Evolutionary conservation across 305 asterid species (phyloP).

Genomic region (Stenogyne calaminthoides): DNA sequence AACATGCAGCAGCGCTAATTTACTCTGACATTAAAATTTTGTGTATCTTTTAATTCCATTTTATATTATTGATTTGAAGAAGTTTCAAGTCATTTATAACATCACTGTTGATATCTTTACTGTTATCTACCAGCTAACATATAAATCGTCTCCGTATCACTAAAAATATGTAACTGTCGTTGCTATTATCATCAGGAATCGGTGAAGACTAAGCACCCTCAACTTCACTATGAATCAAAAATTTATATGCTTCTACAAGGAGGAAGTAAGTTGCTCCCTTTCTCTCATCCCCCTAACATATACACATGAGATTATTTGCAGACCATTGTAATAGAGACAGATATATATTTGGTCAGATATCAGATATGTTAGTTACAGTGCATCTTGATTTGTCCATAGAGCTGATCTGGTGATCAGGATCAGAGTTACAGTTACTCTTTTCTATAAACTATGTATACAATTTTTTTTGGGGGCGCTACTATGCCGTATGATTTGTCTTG

Average conservation of each 20-base stretch:
- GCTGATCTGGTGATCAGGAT: constrained; percentile 8
- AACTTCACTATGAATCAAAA: constrained; percentile 92
- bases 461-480: neutral
- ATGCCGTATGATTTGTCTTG: neutral
- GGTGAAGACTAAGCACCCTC: constrained; percentile 93
- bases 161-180: constrained; percentile 14
- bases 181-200: constrained; percentile 63
- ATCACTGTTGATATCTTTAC: neutral
- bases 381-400: constrained; percentile 7
- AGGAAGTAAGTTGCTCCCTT: constrained; percentile 70
- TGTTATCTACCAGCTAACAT: constrained; percentile 4
- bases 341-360: constrained; percentile 5
- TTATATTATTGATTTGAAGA: neutral
- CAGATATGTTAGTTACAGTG: constrained; percentile 10
- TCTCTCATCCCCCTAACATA: neutral
- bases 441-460: neutral
- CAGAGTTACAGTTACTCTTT: neutral
- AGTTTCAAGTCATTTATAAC: constrained; percentile 13
- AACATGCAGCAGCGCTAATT: constrained; percentile 11
- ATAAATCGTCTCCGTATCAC: neutral
- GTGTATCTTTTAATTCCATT: neutral
- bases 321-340: neutral
- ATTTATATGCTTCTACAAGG: constrained; percentile 92
- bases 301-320: constrained; percentile 3
- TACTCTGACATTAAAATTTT: neutral